Evolutionary conservation across 352 stramenopile genomes (phyloP).

Genomic region (Plasmopara viticola): DNA sequence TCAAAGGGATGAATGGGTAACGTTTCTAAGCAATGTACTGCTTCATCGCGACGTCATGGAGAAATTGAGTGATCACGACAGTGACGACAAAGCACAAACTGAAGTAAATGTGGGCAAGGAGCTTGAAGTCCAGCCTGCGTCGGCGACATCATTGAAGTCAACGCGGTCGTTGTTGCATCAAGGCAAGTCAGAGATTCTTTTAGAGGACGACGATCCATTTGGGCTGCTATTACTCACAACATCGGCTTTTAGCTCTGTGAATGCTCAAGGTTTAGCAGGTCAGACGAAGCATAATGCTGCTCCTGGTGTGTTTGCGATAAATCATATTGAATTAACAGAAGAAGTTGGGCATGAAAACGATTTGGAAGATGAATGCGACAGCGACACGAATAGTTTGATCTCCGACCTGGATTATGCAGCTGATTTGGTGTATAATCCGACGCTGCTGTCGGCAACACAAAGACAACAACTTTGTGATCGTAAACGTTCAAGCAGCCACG

Average conservation of each 20-base stretch:
- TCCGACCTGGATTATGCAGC: constrained; percentile 15
- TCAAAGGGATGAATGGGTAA: constrained; percentile 30
- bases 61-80: background rate
- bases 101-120: constrained; percentile 20
- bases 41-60: constrained; percentile 2
- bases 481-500: constrained; percentile 16
- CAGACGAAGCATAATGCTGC: constrained; percentile 8
- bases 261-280: constrained; percentile 1
- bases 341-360: constrained; percentile 14
- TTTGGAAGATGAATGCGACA: constrained; percentile 21
- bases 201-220: constrained; percentile 39
- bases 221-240: constrained; percentile 41
- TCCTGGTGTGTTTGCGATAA: constrained; percentile 42
- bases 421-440: constrained; percentile 15
- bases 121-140: constrained; percentile 13
- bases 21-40: constrained; percentile 18
- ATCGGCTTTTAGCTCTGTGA: constrained; percentile 29
- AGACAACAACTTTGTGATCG: constrained; percentile 2
- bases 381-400: constrained; percentile 11
- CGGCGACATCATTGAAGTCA: constrained; percentile 18
- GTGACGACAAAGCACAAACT: constrained; percentile 8
- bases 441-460: constrained; percentile 6
- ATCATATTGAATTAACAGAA: constrained; percentile 38
- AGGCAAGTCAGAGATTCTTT: constrained; percentile 31
- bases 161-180: constrained; percentile 32